Evolutionary conservation across 306 rosid genomes (phyloP), one percentile per base, ranked within the genome.

Genomic region (Prunus mira): DNA sequence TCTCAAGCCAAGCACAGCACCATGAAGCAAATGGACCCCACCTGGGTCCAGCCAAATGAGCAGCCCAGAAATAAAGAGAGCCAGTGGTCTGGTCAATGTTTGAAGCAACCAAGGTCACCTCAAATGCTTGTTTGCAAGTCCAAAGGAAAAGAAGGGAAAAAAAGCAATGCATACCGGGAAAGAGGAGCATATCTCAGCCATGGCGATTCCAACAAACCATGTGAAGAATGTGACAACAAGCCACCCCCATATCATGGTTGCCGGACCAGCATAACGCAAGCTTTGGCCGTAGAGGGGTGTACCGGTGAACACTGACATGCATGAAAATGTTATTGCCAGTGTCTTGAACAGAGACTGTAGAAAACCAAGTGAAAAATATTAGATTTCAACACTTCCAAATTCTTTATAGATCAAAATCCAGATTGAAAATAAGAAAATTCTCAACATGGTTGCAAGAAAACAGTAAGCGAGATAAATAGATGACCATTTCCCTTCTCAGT

Each of bases 401-500:
- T 6, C 64, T 24, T 3, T 12, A 20, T 28, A 24, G 74, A 50
- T 13, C 52, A 11, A 47, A 47, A 47, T 47, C 51, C 17, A 9
- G 14, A 47, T 2, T 56, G 43, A 34, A 6, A 34, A 38, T 38
- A 38, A 38, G 43, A 38, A 38, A 38, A 38, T 7, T 62, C 22
- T 14, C 22, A 43, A 47, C 41, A 62, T 62, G 67, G 43, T 22
- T 52, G 57, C 57, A 52, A 52, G 57, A 52, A 52, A 52, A 52
- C 2, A 52, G 57, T 2, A n/a, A 52, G 57, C 18, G 52, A 49
- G 14, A 51, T 7, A 52, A 9, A 18, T 27, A 52, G 12, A 51
- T 9, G 9, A 78, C 88, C 88, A 85, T 85, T 68, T 85, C 86
- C 80, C 88, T 82, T 76, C 84, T 67, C 64, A 82, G 80, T 66